Base-by-base conservation (phyloP, 2,329 filamentous ascomycete species). In the Colletotrichum destructivum region DNA sequence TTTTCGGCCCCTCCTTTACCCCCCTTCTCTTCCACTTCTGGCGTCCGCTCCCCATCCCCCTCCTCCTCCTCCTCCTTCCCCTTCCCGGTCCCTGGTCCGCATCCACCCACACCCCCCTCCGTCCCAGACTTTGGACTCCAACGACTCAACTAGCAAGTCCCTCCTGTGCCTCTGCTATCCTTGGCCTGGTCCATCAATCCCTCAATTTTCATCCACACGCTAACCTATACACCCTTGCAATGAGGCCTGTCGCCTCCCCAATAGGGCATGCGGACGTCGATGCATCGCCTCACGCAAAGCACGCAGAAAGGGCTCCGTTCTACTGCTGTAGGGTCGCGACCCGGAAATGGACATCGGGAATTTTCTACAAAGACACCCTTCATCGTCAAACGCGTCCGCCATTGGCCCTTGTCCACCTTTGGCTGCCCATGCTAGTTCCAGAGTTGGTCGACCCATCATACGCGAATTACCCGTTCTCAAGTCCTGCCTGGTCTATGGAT, bases 301-400 rank as follows among this genome's bases (percentile, higher is more conserved):
- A 52, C 35, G 35, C 55, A 46, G 55, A 18, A 55, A 66, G 52
- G 61, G 66, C 44, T 38, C 59, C 59, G 16, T 52, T 54, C 56
- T 44, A 40, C 35, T 38, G 35, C 35, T 9, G 18, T 47, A 47
- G 54, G 59, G 47, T 55, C 52, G 44, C 38, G 57, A 35, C 57
- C 59, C 59, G 42, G 38, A 55, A 60, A 71, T 61, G 47, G 47
- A 18, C 47, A 18, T 71, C 56, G 55, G 55, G 55, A 59, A 21
- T 57, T 61, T 70, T 51, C 61, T 72, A 72, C 47, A 31, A 66
- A 56, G 67, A 72, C 70, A 46, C 70, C 70, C 70, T 56, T 35
- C 49, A 47, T 59, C 44, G 52, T 52, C 47, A 40, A 21, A 42
- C 46, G 38, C 16, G 18, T 54, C n/a, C 46, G 66, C 35, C 12